These are phyloP conservation scores for Tolypocladium sp. DNA, from an alignment of 2,329 filamentous ascomycete species.

Conservation along the genomic window DNA sequence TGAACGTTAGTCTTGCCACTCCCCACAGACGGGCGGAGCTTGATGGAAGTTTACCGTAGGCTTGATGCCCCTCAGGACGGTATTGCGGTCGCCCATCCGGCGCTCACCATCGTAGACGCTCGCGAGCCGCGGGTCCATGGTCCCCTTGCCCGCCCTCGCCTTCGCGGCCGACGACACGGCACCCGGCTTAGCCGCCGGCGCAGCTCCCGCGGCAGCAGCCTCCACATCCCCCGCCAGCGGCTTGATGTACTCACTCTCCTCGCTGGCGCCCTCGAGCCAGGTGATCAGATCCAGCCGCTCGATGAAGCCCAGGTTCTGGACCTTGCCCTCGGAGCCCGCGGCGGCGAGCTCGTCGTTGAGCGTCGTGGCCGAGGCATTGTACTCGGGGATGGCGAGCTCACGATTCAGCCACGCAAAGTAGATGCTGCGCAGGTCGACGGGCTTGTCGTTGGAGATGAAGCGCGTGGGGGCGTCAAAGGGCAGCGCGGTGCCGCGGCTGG, in stretches of 20 bases:
- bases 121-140: conserved; percentile 69
- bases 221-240: conserved; percentile 59
- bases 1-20: conserved; percentile 2
- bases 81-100: conserved; percentile 88
- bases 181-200: conserved; percentile 24
- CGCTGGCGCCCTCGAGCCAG: conserved; percentile 83
- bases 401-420: conserved; percentile 96
- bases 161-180: conserved; percentile 33
- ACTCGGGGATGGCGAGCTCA: conserved; percentile 81
- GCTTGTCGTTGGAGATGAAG: conserved; percentile 68
- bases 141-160: conserved; percentile 51
- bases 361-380: conserved; percentile 73
- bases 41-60: conserved; percentile 55
- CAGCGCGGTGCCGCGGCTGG: conserved; percentile 51
- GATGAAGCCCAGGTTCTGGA: conserved; percentile 85
- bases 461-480: conserved; percentile 69
- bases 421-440: conserved; percentile 84
- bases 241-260: conserved; percentile 89
- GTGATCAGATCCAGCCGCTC: conserved; percentile 86
- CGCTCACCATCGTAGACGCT: conserved; percentile 90
- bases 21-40: neutral
- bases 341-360: conserved; percentile 70
- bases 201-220: conserved; percentile 32
- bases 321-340: conserved; percentile 52
- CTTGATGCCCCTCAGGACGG: conserved; percentile 76